Conservation (phyloP, 345 rosid genomes). For the Bruguiera parviflora region DNA sequence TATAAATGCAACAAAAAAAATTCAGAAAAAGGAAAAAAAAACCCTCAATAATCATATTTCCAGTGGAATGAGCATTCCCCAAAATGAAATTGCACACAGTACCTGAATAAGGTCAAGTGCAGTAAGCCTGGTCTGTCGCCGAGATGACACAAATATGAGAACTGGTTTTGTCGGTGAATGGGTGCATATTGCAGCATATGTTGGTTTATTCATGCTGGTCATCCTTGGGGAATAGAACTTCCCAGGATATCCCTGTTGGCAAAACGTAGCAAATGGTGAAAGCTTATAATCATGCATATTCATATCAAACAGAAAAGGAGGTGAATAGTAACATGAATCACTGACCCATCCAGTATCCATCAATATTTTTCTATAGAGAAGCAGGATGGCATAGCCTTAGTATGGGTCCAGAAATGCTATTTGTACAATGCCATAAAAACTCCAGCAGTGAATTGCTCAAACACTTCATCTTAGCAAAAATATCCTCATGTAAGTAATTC, state of each 20-base stretch:
- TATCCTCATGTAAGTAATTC: no score
- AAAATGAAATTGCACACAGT: slow-evolving; percentile 27
- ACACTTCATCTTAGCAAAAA: no score
- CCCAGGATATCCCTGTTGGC: slow-evolving; percentile 89
- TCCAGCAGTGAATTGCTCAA: no score
- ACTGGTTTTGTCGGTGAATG: slow-evolving; percentile 96
- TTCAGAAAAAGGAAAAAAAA: background rate
- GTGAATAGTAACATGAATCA: background rate
- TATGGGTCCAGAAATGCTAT: no score
- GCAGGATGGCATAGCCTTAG: no score
- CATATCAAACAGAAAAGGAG: slow-evolving; percentile 1
- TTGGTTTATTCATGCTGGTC: slow-evolving; percentile 98
- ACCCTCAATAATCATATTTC: background rate
- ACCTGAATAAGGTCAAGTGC: slow-evolving; percentile 98
- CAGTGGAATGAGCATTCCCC: slow-evolving; percentile 1
- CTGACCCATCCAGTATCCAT: background rate
- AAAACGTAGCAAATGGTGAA: background rate
- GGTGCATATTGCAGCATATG: slow-evolving; percentile 97
- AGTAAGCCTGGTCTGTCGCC: slow-evolving; percentile 97
- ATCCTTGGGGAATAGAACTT: slow-evolving; percentile 91
- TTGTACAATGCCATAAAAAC: no score
- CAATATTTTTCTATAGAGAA: background rate
- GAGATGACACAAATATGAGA: slow-evolving; percentile 95
- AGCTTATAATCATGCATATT: background rate
- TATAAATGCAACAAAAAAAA: slow-evolving; percentile 7